Evolutionary conservation across 345 rosid genomes (phyloP), one percentile per base, ranked within the genome.

Genomic region (Crucihimalaya himalaica): DNA sequence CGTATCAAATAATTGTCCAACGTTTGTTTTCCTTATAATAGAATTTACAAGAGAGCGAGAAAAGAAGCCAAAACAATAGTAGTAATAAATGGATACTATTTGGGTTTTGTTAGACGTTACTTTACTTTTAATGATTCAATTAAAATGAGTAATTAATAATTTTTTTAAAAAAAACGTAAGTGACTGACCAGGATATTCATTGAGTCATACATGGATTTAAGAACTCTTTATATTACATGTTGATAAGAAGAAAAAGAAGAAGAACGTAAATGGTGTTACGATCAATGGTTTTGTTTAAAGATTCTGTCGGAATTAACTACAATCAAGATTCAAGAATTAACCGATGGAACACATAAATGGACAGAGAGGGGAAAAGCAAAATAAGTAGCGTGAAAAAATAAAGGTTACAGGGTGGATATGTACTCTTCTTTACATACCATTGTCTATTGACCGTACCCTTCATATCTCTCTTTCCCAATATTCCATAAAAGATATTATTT

Each of bases 381-480:
- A 39, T 37, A 8, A 54, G 8, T 52, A 52, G 45, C 62, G 62
- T 53, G 62, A 39, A 68, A 54, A 55, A 5, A 32, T 55, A 56
- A 47, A 13, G 48, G 42, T 52, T 42, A 27, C 37, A 63, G 35
- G 6, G 46, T 55, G 19, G 43, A 46, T 5, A 46, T 65, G 71
- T 45, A 55, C 71, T 54, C 62, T 73, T 55, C n/a, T 20, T 64
- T 64, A 73, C 77, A 66, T 65, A 73, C 77, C 45, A 32, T 55
- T 58, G 45, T 58, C 27, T 58, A 11, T 19, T 34, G 65, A 46
- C 65, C 65, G 71, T 65, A 65, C 66, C 66, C 16, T 43, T 56
- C 51, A 18, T 35, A 32, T 73, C 40, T 73, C 40, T 73, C 57
- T 64, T 55, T 63, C 70, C 46, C 54, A 63, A 39, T 63, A 72